Evolutionary conservation across 192 early-diverging fungal genomes (phyloP), one percentile per base, ranked within the genome.

Genomic region (Coemansia sp.): DNA sequence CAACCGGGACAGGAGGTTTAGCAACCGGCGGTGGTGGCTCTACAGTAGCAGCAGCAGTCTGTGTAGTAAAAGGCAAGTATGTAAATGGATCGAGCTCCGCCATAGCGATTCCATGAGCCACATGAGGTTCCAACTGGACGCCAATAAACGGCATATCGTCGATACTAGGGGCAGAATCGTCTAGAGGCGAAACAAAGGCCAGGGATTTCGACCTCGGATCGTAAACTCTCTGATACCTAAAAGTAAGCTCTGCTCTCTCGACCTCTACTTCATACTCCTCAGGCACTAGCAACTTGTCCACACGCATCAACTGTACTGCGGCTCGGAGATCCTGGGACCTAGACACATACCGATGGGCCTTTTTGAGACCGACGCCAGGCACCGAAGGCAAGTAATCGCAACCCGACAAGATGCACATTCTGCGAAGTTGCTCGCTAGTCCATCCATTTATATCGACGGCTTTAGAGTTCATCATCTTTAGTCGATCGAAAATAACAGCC

Each of bases 391-490:
- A 74, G 70, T 99, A 99, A 68, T 99, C 98, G 74, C 98, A 99
- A n/a, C 98, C 98, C 0, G 93, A 89, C n/a, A 99, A 63, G 38
- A 99, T 98, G 70, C 95, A 96, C 93, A 97, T 92, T 12, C 94
- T 89, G 11, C 94, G 89, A 64, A 99, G 88, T 57, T 85, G 79
- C 1, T 69, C 76, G 24, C 84, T 63, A 4, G 65, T 76, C 92
- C 91, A 94, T n/a, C 84, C 81, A 9, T 63, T 52, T 18, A 93
- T 73, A 16, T 85, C 81, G 5, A 89, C 73, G 3, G 87, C 86
- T 18, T 72, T 69, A 0, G 81, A 85, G 3, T 76, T 33, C 18
- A 72, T 63, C 61, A 98, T 62, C 39, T 88, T 80, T 12, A 72
- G 71, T 3, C 87, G 78, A 24, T 80, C 68, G 52, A 98, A 92